Evolutionary conservation across 495 filamentous ascomycete genomes (phyloP).

Genomic region (Penicillium maclennaniae): DNA sequence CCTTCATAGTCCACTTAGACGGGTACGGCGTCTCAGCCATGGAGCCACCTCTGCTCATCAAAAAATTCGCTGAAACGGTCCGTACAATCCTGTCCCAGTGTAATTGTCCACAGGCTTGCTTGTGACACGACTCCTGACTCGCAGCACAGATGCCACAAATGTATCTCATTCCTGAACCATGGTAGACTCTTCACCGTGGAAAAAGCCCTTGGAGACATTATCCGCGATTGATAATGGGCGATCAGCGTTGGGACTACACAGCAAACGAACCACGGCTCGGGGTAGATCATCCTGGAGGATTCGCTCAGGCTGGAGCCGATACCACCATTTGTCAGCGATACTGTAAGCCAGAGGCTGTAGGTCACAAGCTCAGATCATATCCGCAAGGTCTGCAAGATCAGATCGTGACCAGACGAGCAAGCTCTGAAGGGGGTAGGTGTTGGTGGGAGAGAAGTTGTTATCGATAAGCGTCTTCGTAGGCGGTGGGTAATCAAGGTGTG

Average conservation of each 20-base stretch:
- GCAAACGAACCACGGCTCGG: conserved; percentile 84
- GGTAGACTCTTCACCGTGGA: conserved; percentile 70
- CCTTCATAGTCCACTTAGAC: conserved; percentile 86
- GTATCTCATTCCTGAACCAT: conserved; percentile 59
- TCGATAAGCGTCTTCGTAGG: conserved; percentile 21
- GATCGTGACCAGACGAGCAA: conserved; percentile 16
- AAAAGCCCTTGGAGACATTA: conserved; percentile 70
- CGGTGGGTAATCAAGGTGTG: conserved; percentile 40
- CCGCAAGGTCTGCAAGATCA: conserved; percentile 23
- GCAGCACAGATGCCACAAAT: conserved; percentile 31
- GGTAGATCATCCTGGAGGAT: conserved; percentile 77
- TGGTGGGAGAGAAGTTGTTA: neutral
- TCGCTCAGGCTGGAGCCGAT: conserved; percentile 81
- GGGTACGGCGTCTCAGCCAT: conserved; percentile 55
- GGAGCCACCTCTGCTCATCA: conserved; percentile 50
- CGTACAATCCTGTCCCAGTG: conserved; percentile 46
- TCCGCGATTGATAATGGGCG: conserved; percentile 82
- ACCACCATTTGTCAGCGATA: conserved; percentile 73
- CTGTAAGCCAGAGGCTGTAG: neutral
- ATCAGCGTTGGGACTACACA: conserved; percentile 71
- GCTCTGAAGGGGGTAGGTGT: conserved; percentile 5
- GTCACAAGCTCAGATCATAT: neutral
- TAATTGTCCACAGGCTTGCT: conserved; percentile 27
- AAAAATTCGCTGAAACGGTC: conserved; percentile 80
- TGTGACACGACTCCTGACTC: too few relatives aligned